Evolutionary conservation across 2,329 filamentous ascomycete genomes (phyloP), one percentile per base, ranked within the genome.

Genomic region (Cyphellophora europaea): DNA sequence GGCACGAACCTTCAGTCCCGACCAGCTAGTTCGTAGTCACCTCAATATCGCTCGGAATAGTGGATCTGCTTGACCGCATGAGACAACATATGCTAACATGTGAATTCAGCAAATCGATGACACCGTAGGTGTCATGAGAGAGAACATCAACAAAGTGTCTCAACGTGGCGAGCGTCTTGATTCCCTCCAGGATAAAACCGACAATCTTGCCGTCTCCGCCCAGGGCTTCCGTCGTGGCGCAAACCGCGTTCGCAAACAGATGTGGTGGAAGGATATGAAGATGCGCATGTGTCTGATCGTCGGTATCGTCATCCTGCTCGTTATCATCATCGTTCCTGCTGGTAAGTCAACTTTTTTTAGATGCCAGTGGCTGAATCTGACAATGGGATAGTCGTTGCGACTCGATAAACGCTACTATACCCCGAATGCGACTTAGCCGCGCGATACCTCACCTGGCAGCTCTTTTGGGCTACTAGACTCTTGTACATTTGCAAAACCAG

Each of bases 221-320:
- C 87, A 94, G 62, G 87, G 86, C 44, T 98, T 98, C 76, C 85
- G 88, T 54, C 81, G 88, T 49, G 89, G 91, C 47, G 91, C 93
- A 63, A 98, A 96, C 71, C 74, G 86, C 53, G 89, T 98, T 51
- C 79, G 91, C 62, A 89, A 88, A 72, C 80, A 93, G 65, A 96
- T 96, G 89, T 96, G 89, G 89, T 96, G 88, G 89, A 96, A 96
- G 75, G 89, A 96, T 58, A 93, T 95, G 86, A 96, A 96, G 78
- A 98, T 98, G 91, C 80, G 91, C 62, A 91, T 95, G 72, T 96
- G 89, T 67, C 71, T 98, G 45, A 82, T 93, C 57, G 72, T 79
- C 40, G 91, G 88, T 54, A 82, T 98, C 63, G 82, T 96, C 60
- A 74, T 96, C 50, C 72, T 98, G 52, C 74, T 98, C 49, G 68